Evolutionary conservation across 139 green algal genomes (phyloP).

Genomic region (Auxenochlorella pyrenoidosa): DNA sequence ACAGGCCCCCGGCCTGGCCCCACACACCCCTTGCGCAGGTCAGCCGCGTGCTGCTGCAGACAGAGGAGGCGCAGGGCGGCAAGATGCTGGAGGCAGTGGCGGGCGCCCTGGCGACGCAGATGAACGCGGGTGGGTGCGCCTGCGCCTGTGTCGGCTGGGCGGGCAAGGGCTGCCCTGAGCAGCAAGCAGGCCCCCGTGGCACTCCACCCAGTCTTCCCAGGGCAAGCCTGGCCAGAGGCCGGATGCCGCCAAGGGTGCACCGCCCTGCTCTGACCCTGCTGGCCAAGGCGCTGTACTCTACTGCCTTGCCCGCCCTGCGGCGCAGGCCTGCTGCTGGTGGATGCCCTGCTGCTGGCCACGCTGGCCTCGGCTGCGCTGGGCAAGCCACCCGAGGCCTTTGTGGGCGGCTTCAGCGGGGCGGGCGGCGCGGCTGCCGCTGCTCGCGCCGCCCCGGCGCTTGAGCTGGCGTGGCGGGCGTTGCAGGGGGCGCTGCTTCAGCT

Average conservation of each 20-base stretch:
- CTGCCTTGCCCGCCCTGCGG: neutral
- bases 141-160: neutral
- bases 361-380: neutral
- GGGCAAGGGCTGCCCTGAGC: neutral
- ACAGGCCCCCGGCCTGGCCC: no score
- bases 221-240: no score
- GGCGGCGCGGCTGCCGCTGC: neutral
- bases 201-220: no score
- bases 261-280: no score
- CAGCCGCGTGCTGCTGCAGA: slow-evolving; percentile 50
- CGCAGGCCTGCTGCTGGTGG: slow-evolving; percentile 30
- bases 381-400: slow-evolving; percentile 15
- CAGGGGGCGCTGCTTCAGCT: slow-evolving; percentile 1
- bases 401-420: slow-evolving; percentile 30
- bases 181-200: neutral
- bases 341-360: slow-evolving; percentile 46
- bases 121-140: slow-evolving; percentile 29
- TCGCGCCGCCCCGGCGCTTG: neutral
- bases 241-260: no score
- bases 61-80: slow-evolving; percentile 21
- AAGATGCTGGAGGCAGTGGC: slow-evolving; percentile 50
- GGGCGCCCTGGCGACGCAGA: slow-evolving; percentile 40
- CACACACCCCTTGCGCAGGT: neutral
- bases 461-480: slow-evolving; percentile 34
- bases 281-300: no score